phyloP scores from a whole-genome alignment of 768 basidiomycete species.

The Phylloporus arenicola region DNA sequence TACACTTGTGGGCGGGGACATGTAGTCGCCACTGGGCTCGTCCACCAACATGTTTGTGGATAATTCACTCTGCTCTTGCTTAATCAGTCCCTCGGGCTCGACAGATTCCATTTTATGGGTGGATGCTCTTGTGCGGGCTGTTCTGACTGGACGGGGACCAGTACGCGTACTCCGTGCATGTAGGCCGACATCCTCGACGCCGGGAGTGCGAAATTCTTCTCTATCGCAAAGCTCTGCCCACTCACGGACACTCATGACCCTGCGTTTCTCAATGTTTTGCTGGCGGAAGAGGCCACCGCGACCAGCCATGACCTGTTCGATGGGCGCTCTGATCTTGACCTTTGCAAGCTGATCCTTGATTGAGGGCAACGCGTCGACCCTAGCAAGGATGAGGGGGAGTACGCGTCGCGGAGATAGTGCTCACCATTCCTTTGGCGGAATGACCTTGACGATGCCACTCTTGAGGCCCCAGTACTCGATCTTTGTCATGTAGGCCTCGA shows the following conservation, averaged over 20 bases:
- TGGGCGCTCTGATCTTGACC: constrained; percentile 83
- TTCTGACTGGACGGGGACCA: constrained; percentile 33
- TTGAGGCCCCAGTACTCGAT: constrained; percentile 87
- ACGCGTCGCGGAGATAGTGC: constrained; percentile 27
- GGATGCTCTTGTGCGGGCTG: constrained; percentile 40
- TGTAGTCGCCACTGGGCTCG: constrained; percentile 7
- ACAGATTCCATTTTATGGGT: constrained; percentile 36
- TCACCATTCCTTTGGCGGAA: constrained; percentile 92
- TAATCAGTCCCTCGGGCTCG: constrained; percentile 41
- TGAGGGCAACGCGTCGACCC: constrained; percentile 70
- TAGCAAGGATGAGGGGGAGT: constrained; percentile 24
- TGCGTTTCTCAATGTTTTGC: constrained; percentile 86
- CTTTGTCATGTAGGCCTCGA: constrained; percentile 83
- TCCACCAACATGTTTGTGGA: constrained; percentile 3
- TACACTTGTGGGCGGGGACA: constrained; percentile 29
- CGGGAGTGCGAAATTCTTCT: constrained; percentile 69
- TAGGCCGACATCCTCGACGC: constrained; percentile 61
- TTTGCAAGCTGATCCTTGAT: constrained; percentile 63
- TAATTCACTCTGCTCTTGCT: constrained; percentile 40
- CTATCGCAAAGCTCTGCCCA: constrained; percentile 76
- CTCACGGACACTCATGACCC: constrained; percentile 78
- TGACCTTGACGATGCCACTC: constrained; percentile 93
- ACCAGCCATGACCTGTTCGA: constrained; percentile 91
- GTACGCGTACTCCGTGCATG: constrained; percentile 38
- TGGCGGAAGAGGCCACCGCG: constrained; percentile 82